Evolutionary conservation across 768 basidiomycete species (phyloP).

Genomic region (Suillus clintonianus): DNA sequence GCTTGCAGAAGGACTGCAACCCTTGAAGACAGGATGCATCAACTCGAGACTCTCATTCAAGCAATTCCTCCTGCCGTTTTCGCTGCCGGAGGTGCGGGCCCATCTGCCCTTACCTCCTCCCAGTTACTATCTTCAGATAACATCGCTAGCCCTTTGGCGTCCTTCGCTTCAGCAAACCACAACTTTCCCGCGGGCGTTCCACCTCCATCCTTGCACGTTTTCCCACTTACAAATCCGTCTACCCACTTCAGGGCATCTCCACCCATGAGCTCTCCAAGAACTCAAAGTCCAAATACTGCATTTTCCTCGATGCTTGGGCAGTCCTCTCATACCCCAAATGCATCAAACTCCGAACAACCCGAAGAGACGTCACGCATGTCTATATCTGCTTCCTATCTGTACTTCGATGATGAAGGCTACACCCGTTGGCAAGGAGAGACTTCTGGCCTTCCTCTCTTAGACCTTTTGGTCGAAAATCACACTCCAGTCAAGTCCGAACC

Average conservation of each 20-base stretch:
- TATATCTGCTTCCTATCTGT: conserved; percentile 77
- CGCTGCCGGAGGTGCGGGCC: conserved; percentile 51
- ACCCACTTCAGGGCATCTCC: conserved; percentile 66
- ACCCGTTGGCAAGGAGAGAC: conserved; percentile 93
- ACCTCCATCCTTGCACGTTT: conserved; percentile 76
- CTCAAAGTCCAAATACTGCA: conserved; percentile 45
- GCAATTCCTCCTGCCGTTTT: conserved; percentile 84
- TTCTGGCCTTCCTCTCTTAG: conserved; percentile 86
- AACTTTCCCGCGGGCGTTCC: conserved; percentile 60
- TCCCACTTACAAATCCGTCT: conserved; percentile 80
- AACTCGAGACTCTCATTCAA: conserved; percentile 81
- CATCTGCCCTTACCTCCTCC: conserved; percentile 29
- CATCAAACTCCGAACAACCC: conserved; percentile 40
- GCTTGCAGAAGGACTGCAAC: conserved; percentile 69
- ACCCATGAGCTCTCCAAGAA: conserved; percentile 43
- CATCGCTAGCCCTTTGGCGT: conserved; percentile 33
- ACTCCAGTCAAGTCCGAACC: conserved; percentile 40
- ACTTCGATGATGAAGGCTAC: conserved; percentile 85
- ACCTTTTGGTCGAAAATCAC: conserved; percentile 77
- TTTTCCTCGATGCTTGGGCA: conserved; percentile 44
- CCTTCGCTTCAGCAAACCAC: conserved; percentile 43
- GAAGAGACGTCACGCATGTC: conserved; percentile 67
- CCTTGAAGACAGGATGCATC: conserved; percentile 87
- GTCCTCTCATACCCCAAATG: conserved; percentile 28
- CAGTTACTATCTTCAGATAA: conserved; percentile 36